These are phyloP conservation scores for Terfezia boudieri DNA, from an alignment of 495 filamentous ascomycete species.

Conservation along the genomic window DNA sequence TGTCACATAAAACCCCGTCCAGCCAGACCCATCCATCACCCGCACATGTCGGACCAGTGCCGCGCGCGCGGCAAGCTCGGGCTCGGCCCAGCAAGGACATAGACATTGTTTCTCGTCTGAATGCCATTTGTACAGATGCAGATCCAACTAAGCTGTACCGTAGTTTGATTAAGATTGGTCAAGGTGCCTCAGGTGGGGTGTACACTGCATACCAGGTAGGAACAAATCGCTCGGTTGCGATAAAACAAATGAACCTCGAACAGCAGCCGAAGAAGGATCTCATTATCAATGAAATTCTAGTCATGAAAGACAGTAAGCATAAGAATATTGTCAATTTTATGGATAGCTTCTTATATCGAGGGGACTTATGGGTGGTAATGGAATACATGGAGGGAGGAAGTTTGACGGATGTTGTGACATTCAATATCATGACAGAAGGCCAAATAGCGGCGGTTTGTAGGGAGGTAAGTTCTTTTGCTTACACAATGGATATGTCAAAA, in stretches of 20 bases:
- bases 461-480: constrained; percentile 32
- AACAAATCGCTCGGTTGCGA: constrained; percentile 73
- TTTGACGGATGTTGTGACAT: constrained; percentile 93
- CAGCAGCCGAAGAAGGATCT: constrained; percentile 97
- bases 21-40: neutral
- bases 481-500: neutral
- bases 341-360: constrained; percentile 71
- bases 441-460: constrained; percentile 91
- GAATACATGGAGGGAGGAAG: constrained; percentile 98
- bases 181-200: constrained; percentile 90
- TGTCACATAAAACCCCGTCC: neutral
- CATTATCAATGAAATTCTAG: constrained; percentile 95
- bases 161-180: constrained; percentile 82
- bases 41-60: neutral
- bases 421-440: constrained; percentile 94
- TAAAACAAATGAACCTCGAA: constrained; percentile 99
- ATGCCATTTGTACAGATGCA: constrained; percentile 68
- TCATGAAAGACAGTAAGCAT: constrained; percentile 98
- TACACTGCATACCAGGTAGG: constrained; percentile 74
- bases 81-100: constrained; percentile 30
- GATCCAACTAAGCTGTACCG: constrained; percentile 76
- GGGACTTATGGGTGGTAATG: constrained; percentile 97
- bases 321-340: constrained; percentile 98
- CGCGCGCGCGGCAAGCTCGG: constrained; percentile 7
- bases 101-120: constrained; percentile 63